A percentile compares a stretch with the other conserved stretches of the same genome.
phyloP scores from a whole-genome alignment of 164 flowering plant species.

The Vitis cinerea region DNA sequence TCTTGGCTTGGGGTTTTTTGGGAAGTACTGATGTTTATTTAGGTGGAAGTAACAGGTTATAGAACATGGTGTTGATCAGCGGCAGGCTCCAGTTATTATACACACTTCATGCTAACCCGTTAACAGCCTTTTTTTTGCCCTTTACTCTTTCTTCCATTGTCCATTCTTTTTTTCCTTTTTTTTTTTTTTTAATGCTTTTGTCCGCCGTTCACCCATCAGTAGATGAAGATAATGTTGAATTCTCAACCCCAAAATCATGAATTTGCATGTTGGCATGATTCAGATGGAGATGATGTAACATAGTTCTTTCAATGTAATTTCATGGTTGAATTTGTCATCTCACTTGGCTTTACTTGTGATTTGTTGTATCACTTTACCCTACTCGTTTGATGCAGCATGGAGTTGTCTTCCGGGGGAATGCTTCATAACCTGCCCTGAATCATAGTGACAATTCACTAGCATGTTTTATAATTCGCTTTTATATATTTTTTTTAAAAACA shows the following conservation, averaged over 20 bases:
- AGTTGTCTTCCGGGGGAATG: too few species aligned
- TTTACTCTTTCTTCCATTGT: neutral
- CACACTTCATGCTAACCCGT: neutral
- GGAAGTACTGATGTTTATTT: neutral
- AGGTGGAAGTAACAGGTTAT: neutral
- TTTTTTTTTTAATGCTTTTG: neutral
- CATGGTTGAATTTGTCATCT: too few species aligned
- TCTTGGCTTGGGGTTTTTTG: neutral
- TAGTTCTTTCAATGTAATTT: neutral
- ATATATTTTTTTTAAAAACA: too few species aligned
- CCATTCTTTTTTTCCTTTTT: neutral
- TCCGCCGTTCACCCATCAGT: neutral
- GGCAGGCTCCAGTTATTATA: neutral
- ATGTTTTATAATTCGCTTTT: too few species aligned
- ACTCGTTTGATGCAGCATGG: too few species aligned
- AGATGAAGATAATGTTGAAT: neutral
- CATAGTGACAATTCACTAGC: too few species aligned
- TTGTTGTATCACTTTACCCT: too few species aligned
- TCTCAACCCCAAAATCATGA: neutral
- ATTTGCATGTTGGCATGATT: neutral
- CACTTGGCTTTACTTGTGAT: too few species aligned
- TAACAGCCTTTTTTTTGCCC: neutral
- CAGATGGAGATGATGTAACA: neutral
- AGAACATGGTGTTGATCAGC: conserved; percentile 2
- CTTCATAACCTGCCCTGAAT: too few species aligned